Conservation (phyloP, 179 eudicot genomes). For the Vitellaria paradoxa region DNA sequence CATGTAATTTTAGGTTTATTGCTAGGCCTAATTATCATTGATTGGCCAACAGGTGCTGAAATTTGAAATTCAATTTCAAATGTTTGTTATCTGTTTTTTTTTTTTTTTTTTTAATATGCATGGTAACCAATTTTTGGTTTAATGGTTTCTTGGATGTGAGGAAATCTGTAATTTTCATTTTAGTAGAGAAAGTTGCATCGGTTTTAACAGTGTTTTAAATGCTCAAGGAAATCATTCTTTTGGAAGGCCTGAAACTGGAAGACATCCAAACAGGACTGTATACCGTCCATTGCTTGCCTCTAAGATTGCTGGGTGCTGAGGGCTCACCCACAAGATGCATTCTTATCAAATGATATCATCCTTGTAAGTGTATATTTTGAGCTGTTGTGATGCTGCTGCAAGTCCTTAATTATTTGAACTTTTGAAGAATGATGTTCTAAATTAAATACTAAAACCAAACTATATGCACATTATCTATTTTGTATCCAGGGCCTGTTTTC, state of each 20-base stretch:
- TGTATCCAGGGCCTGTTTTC: too few relatives aligned
- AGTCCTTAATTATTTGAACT: too few relatives aligned
- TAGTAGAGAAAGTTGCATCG: not conserved
- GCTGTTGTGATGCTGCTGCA: too few relatives aligned
- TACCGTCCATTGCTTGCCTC: conserved; percentile 62
- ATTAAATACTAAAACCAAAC: too few relatives aligned
- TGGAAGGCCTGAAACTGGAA: conserved; percentile 72
- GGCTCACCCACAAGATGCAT: conserved; percentile 80
- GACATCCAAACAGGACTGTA: conserved; percentile 50
- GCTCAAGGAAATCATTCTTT: conserved; percentile 65
- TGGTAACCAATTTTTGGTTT: too few relatives aligned
- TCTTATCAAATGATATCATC: conserved; percentile 47
- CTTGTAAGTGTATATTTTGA: conserved; percentile 22
- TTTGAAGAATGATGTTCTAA: too few relatives aligned
- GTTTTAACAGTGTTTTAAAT: not conserved
- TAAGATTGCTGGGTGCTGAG: conserved; percentile 69
- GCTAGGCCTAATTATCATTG: not conserved
- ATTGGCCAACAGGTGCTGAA: not conserved
- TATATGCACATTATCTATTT: too few relatives aligned
- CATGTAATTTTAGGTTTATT: too few relatives aligned
- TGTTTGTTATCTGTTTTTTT: not conserved
- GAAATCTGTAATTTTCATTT: not conserved
- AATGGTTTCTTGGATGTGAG: too few relatives aligned
- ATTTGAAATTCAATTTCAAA: not conserved
- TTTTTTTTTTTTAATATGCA: not conserved